phyloP scores from a whole-genome alignment of 768 basidiomycete genomes.

The Trametes maxima region DNA sequence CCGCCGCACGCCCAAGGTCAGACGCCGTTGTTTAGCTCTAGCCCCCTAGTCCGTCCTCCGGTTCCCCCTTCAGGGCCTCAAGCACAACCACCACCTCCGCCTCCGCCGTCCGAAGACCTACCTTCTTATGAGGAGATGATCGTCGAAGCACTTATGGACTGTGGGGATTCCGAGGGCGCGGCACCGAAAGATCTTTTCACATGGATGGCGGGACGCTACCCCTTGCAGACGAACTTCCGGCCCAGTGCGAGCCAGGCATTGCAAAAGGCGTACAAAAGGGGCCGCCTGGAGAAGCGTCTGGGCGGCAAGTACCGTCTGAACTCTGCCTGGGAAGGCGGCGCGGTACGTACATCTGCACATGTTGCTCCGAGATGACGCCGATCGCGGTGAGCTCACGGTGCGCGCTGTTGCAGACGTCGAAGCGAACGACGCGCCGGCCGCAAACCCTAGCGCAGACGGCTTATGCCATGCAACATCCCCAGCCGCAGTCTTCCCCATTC shows the following conservation, averaged over 20 bases:
- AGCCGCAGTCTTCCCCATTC: slow-evolving; percentile 50
- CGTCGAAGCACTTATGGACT: slow-evolving; percentile 71
- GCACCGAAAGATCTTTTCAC: slow-evolving; percentile 82
- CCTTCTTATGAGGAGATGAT: slow-evolving; percentile 95
- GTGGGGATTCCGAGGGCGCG: slow-evolving; percentile 70
- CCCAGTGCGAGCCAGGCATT: slow-evolving; percentile 89
- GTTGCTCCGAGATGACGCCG: neutral
- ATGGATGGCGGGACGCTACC: slow-evolving; percentile 84
- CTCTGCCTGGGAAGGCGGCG: slow-evolving; percentile 78
- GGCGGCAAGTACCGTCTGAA: slow-evolving; percentile 77
- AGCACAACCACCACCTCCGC: slow-evolving; percentile 30
- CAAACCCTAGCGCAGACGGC: slow-evolving; percentile 51
- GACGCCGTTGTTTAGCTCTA: slow-evolving; percentile 29
- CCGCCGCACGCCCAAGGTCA: slow-evolving; percentile 31
- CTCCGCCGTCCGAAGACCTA: slow-evolving; percentile 50
- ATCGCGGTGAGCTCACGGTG: neutral
- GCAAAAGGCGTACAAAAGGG: slow-evolving; percentile 83
- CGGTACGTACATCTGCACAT: slow-evolving; percentile 48
- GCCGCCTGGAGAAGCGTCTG: slow-evolving; percentile 75
- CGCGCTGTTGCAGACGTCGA: slow-evolving; percentile 58
- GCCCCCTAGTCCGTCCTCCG: slow-evolving; percentile 32
- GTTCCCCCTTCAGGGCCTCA: slow-evolving; percentile 33
- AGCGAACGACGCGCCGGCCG: slow-evolving; percentile 77
- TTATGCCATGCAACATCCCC: slow-evolving; percentile 28
- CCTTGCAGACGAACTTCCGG: slow-evolving; percentile 85